phyloP scores from a whole-genome alignment of 148 eudicot genomes.

The Cornus suecica region DNA sequence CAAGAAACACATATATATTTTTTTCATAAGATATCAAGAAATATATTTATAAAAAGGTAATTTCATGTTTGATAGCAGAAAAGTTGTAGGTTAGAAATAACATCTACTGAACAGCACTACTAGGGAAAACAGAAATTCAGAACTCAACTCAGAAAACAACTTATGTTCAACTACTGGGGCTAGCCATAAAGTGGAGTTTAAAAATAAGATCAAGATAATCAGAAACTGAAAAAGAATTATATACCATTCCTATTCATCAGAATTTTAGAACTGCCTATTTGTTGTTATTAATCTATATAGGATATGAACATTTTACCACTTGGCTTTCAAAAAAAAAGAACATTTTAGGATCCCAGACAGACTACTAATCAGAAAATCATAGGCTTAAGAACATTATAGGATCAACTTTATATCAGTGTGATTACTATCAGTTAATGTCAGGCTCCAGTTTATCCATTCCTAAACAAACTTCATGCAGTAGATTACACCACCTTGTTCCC shows the following conservation, averaged over 20 bases:
- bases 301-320: background rate
- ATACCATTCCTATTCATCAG: too few species aligned
- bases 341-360: background rate
- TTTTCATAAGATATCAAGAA: background rate
- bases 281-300: too few species aligned
- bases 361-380: background rate
- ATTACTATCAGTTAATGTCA: too few species aligned
- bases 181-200: too few species aligned
- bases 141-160: background rate
- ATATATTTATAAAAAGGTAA: background rate
- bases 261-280: too few species aligned
- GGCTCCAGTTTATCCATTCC: background rate
- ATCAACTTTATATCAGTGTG: too few species aligned
- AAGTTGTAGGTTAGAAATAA: background rate
- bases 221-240: too few species aligned
- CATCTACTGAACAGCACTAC: background rate
- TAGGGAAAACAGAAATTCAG: background rate
- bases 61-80: background rate
- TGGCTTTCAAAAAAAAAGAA: too few species aligned
- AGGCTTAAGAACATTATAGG: too few species aligned
- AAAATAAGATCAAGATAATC: too few species aligned
- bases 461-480: background rate
- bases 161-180: too few species aligned
- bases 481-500: conserved; percentile 44
- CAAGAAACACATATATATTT: background rate